These are phyloP conservation scores for Elsinoe fawcettii DNA, from an alignment of 2,329 filamentous ascomycete genomes.

Conservation along the genomic window DNA sequence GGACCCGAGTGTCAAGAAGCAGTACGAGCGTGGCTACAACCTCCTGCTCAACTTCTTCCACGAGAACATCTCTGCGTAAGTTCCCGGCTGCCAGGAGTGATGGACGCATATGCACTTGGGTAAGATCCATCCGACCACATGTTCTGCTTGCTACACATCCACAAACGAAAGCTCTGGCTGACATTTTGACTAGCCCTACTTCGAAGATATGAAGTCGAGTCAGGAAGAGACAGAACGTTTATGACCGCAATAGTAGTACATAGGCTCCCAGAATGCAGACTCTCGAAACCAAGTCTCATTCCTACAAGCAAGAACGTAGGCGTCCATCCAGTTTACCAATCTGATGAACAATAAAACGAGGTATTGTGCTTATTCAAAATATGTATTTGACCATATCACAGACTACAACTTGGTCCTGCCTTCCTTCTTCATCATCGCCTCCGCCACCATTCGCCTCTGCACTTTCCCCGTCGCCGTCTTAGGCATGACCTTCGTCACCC, in stretches of 20 bases:
- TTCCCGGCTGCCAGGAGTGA: constrained; percentile 18
- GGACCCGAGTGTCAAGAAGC: constrained; percentile 40
- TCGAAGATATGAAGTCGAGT: constrained; percentile 1
- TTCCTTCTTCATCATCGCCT: constrained; percentile 63
- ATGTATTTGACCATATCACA: neutral
- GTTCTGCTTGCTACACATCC: neutral
- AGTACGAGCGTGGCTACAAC: constrained; percentile 45
- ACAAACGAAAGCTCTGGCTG: neutral
- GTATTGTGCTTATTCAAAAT: too few relatives aligned
- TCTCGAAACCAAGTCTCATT: neutral
- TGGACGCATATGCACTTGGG: neutral
- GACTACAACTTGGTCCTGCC: constrained; percentile 18
- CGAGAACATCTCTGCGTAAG: constrained; percentile 41
- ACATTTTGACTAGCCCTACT: neutral
- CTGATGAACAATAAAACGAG: too few relatives aligned
- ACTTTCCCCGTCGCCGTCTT: constrained; percentile 92
- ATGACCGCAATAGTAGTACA: neutral
- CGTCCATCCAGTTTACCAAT: too few relatives aligned
- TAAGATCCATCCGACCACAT: neutral
- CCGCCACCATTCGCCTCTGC: constrained; percentile 76
- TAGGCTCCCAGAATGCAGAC: neutral
- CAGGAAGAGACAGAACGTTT: neutral
- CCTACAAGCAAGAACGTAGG: too few relatives aligned
- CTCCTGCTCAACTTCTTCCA: constrained; percentile 45
- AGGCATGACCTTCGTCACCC: constrained; percentile 71